Evolutionary conservation across 2,329 filamentous ascomycete genomes (phyloP).

Genomic region (Pyricularia sp.): DNA sequence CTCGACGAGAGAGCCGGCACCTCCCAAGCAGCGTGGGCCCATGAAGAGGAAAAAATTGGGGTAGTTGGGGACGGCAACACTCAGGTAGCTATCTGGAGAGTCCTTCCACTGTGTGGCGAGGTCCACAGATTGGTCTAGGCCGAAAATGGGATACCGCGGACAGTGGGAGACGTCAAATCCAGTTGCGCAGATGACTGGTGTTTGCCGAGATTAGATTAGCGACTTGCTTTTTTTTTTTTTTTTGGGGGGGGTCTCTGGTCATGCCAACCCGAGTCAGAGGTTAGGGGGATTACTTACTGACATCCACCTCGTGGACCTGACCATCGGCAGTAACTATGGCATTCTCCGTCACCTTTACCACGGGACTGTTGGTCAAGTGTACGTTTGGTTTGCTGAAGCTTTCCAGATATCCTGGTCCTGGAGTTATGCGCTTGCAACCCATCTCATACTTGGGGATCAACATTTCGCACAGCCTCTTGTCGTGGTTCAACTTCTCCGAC

Average conservation of each 20-base stretch:
- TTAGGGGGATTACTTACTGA: slow-evolving; percentile 7
- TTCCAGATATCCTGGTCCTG: slow-evolving; percentile 35
- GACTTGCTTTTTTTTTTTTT: background rate
- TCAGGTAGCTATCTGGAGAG: background rate
- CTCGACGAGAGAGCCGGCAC: background rate
- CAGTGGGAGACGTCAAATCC: slow-evolving; percentile 29
- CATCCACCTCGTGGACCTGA: slow-evolving; percentile 37
- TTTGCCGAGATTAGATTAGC: background rate
- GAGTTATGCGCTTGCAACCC: slow-evolving; percentile 36
- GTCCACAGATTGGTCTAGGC: background rate
- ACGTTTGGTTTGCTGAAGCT: slow-evolving; percentile 32
- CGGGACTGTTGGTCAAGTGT: slow-evolving; percentile 30
- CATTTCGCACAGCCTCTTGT: slow-evolving; percentile 34
- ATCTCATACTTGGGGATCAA: slow-evolving; percentile 37
- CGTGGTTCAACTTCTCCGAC: slow-evolving; percentile 30
- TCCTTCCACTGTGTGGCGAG: background rate
- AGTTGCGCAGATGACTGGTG: slow-evolving; percentile 39
- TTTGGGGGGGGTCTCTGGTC: background rate
- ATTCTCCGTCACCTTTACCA: slow-evolving; percentile 31
- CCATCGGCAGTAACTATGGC: slow-evolving; percentile 35
- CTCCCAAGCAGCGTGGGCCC: background rate
- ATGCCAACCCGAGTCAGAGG: background rate
- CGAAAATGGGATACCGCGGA: background rate
- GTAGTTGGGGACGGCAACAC: background rate
- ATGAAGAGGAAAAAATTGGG: background rate